Conservation (phyloP, 768 basidiomycete genomes). For the Agaricus blazei region DNA sequence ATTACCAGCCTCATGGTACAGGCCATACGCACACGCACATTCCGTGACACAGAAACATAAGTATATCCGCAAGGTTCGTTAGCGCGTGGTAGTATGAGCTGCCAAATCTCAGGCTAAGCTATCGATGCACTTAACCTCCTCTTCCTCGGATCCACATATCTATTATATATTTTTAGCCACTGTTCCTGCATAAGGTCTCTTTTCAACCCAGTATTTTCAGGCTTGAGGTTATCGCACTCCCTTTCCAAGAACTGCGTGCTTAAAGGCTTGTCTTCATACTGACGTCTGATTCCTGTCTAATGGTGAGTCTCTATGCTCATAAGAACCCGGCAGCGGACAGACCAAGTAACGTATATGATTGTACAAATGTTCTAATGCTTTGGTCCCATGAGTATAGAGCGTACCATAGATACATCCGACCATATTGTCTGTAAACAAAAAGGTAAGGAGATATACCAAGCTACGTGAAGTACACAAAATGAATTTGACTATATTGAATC, state of each 20-base stretch:
- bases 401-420: conserved; percentile 43
- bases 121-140: not conserved
- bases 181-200: conserved; percentile 39
- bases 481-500: no score
- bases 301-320: not conserved
- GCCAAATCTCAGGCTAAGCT: not conserved
- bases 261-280: conserved; percentile 41
- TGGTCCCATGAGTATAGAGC: conserved; percentile 59
- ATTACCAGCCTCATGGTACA: no score
- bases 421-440: not conserved
- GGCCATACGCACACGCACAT: no score
- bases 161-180: conserved; percentile 46
- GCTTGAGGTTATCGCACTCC: conserved; percentile 46
- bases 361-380: conserved; percentile 45
- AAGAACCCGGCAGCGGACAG: conserved; percentile 12
- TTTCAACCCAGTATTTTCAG: conserved; percentile 44
- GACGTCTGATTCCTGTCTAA: conserved; percentile 43
- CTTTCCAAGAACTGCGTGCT: conserved; percentile 31
- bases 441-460: not conserved
- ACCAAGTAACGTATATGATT: conserved; percentile 44
- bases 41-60: no score
- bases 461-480: no score
- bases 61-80: no score
- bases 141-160: not conserved
- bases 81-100: not conserved